phyloP scores from a whole-genome alignment of 2,329 filamentous ascomycete genomes.

The Teratosphaeria viscida region DNA sequence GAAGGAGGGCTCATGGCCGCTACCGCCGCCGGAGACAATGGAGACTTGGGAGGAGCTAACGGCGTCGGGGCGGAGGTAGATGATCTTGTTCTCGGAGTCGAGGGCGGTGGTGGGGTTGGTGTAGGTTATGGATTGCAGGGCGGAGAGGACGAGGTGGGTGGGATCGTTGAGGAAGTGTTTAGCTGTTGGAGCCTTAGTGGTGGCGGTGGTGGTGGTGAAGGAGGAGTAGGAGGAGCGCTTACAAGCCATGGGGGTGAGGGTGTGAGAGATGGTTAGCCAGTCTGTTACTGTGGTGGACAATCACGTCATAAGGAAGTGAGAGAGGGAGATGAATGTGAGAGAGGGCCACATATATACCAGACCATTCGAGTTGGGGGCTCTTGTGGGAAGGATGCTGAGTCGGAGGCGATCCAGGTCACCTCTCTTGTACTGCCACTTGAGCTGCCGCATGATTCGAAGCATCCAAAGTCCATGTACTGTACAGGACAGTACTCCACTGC shows the following conservation, averaged over 20 bases:
- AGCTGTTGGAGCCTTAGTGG: constrained; percentile 8
- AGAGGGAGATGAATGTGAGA: background rate
- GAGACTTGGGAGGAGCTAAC: constrained; percentile 51
- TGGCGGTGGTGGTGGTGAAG: background rate
- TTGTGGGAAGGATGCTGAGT: background rate
- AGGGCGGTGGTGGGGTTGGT: constrained; percentile 77
- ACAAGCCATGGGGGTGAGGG: background rate
- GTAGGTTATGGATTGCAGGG: constrained; percentile 65
- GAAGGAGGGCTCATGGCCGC: constrained; percentile 84
- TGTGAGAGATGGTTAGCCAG: background rate
- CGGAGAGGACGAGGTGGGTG: constrained; percentile 63
- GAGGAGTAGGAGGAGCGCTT: background rate
- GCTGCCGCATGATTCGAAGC: background rate
- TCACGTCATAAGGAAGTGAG: background rate
- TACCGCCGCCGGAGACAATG: constrained; percentile 78
- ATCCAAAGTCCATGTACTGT: too few species aligned
- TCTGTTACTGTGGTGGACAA: background rate
- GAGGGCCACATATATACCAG: background rate
- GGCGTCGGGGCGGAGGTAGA: constrained; percentile 60
- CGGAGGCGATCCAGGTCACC: background rate
- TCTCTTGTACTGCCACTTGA: background rate
- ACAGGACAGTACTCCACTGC: background rate
- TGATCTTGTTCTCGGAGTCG: constrained; percentile 69
- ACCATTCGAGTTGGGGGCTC: background rate
- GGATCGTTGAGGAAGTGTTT: constrained; percentile 91